phyloP scores from a whole-genome alignment of 306 rosid genomes.

The Cicer pinnatifidum region DNA sequence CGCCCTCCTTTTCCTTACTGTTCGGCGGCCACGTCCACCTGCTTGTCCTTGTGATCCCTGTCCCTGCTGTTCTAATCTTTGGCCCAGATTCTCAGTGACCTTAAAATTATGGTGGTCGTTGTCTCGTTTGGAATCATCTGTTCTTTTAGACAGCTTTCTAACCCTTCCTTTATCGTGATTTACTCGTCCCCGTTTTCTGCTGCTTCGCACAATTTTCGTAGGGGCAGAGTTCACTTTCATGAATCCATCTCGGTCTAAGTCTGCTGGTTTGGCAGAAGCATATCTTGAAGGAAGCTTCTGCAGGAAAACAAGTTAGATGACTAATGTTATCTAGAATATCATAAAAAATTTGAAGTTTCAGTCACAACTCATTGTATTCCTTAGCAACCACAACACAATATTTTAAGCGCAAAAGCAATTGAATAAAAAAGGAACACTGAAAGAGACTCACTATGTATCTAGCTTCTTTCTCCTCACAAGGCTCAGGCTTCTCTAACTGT shows the following conservation, averaged over 20 bases:
- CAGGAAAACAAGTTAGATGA: constrained; percentile 40
- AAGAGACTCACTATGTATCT: constrained; percentile 55
- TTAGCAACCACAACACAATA: background rate
- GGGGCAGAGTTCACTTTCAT: constrained; percentile 53
- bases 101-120: constrained; percentile 47
- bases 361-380: constrained; percentile 28
- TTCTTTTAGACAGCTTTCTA: constrained; percentile 58
- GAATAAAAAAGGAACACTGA: background rate
- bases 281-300: constrained; percentile 75
- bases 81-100: constrained; percentile 50
- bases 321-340: background rate
- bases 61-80: constrained; percentile 60
- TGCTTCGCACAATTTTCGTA: constrained; percentile 53
- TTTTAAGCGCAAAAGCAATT: constrained; percentile 25
- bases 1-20: constrained; percentile 78
- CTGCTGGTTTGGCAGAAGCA: constrained; percentile 55
- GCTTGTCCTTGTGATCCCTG: constrained; percentile 61
- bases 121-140: constrained; percentile 47
- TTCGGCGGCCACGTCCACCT: constrained; percentile 83
- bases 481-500: constrained; percentile 61
- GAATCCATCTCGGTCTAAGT: constrained; percentile 47
- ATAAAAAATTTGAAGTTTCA: background rate
- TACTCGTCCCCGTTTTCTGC: constrained; percentile 68
- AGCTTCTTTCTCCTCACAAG: constrained; percentile 54
- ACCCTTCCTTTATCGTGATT: constrained; percentile 65